Evolutionary conservation across 1,139 yeast genomes (phyloP).

Genomic region (Taiozyma sp.): DNA sequence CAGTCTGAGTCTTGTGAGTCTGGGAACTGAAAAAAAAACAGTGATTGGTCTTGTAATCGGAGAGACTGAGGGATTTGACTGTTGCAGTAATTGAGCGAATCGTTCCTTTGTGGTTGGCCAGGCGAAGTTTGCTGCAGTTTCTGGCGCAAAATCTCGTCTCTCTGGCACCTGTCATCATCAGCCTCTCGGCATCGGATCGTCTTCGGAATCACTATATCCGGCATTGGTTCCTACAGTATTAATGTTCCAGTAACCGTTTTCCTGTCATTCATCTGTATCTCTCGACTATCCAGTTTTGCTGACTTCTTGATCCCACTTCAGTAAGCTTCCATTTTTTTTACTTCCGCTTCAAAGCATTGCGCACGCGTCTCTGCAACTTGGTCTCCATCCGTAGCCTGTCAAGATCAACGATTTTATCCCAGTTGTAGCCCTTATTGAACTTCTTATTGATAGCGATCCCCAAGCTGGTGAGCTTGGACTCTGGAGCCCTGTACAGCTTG

Average conservation of each 20-base stretch:
- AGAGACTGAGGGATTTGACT: neutral
- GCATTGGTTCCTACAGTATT: too few species aligned
- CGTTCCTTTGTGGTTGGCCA: too few species aligned
- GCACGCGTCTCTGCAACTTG: constrained; percentile 21
- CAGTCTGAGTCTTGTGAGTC: neutral
- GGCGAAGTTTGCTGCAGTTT: neutral
- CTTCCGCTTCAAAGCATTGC: constrained; percentile 13
- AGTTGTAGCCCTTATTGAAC: constrained; percentile 13
- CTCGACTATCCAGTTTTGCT: too few species aligned
- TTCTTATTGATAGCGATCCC: constrained; percentile 17
- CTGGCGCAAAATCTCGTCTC: neutral
- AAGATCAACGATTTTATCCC: constrained; percentile 21
- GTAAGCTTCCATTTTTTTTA: neutral
- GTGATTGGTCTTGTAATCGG: neutral
- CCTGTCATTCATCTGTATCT: too few species aligned
- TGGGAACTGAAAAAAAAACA: neutral
- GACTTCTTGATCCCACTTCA: too few species aligned
- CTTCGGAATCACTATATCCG: neutral
- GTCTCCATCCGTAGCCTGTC: constrained; percentile 23
- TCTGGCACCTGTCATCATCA: neutral
- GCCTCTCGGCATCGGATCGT: neutral
- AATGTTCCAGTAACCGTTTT: too few species aligned
- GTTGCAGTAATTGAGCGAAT: too few species aligned
- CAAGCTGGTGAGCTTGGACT: constrained; percentile 9
- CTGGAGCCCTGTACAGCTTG: constrained; percentile 14